phyloP scores from a whole-genome alignment of 768 basidiomycete genomes.

The Lactarius trivialis region DNA sequence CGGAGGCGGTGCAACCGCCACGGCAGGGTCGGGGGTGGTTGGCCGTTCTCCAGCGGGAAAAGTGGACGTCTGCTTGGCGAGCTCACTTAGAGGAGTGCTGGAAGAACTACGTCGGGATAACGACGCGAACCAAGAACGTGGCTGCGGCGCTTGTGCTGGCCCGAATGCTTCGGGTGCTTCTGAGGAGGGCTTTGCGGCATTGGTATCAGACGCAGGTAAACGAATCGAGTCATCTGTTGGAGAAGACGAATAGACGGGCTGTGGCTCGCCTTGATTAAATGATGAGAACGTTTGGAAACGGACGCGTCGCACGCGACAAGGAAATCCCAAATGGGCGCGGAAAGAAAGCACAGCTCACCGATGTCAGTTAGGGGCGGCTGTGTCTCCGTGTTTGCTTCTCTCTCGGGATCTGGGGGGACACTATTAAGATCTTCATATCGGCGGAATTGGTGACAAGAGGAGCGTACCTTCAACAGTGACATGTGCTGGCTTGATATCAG shows the following conservation, averaged over 20 bases:
- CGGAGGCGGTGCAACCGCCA: background rate
- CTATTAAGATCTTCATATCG: background rate
- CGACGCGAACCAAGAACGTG: conserved; percentile 18
- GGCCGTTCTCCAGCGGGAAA: background rate
- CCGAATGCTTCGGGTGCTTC: background rate
- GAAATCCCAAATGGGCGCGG: background rate
- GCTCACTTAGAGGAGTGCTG: conserved; percentile 4
- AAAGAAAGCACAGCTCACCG: conserved; percentile 1
- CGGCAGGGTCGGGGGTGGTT: background rate
- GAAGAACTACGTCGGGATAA: conserved; percentile 10
- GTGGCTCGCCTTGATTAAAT: background rate
- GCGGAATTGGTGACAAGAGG: background rate
- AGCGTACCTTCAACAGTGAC: background rate
- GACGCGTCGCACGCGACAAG: background rate
- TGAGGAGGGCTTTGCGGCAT: background rate
- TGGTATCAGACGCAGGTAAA: background rate
- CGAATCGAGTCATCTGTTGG: background rate
- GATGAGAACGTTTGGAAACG: conserved; percentile 2
- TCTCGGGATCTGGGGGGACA: background rate
- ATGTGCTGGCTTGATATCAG: background rate
- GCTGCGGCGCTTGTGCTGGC: background rate
- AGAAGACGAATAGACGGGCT: background rate
- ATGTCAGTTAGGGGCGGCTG: background rate
- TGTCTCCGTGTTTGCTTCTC: background rate
- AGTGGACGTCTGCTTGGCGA: conserved; percentile 1